A percentile compares a stretch with the other conserved stretches of the same genome.
Evolutionary conservation across 441 rosid species (phyloP).

Genomic region (Gossypium davidsonii): DNA sequence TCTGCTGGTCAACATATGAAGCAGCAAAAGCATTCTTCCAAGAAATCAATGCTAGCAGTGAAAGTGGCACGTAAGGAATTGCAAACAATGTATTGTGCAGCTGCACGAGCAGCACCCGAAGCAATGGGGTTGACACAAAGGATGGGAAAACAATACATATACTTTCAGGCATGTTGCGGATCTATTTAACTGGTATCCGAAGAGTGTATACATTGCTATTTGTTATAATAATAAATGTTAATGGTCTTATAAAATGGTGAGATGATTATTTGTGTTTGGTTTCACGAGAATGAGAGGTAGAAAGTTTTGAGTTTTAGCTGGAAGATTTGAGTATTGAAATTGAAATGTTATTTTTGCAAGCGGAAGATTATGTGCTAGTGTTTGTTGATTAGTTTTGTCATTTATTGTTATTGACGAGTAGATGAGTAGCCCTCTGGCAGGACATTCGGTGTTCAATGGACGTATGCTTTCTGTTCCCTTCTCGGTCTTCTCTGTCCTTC

Average conservation of each 20-base stretch:
- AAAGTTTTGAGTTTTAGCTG: neutral
- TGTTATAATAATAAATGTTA: neutral
- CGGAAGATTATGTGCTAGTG: neutral
- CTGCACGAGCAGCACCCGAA: slow-evolving; percentile 12
- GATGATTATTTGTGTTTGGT: neutral
- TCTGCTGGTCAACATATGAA: slow-evolving; percentile 96
- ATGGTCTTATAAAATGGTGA: neutral
- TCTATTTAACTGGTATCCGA: neutral
- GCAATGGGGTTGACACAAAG: slow-evolving; percentile 19
- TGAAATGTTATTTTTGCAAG: neutral
- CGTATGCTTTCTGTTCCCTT: no score
- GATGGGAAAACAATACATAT: slow-evolving; percentile 2
- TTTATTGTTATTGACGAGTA: neutral
- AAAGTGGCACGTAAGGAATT: slow-evolving; percentile 18
- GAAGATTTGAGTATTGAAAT: neutral
- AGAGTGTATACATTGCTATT: slow-evolving; percentile 21
- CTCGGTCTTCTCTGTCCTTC: no score
- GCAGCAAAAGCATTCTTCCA: slow-evolving; percentile 63
- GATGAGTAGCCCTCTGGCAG: neutral
- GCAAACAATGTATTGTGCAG: neutral
- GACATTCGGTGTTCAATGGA: neutral
- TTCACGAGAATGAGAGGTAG: neutral
- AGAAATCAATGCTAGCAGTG: slow-evolving; percentile 34
- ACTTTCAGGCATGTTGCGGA: neutral
- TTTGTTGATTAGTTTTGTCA: neutral